phyloP scores from a whole-genome alignment of 2,329 filamentous ascomycete genomes.

The Tolypocladium sp. region DNA sequence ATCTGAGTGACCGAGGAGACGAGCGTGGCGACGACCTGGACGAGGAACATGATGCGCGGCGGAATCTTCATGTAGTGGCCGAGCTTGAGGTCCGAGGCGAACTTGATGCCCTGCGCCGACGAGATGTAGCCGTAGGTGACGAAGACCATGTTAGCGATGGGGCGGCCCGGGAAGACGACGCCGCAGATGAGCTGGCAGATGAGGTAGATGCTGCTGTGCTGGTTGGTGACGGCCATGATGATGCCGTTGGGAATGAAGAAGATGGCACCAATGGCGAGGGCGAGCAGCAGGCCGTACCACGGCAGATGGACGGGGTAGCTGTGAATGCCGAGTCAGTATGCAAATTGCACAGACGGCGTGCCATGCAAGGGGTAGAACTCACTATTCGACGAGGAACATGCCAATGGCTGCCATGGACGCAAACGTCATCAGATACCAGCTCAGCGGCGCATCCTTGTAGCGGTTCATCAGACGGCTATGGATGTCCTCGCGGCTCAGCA shows the following conservation, averaged over 20 bases:
- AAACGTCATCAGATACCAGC: constrained; percentile 73
- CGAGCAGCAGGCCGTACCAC: constrained; percentile 77
- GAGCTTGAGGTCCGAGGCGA: constrained; percentile 77
- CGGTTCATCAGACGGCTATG: constrained; percentile 76
- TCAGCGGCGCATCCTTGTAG: constrained; percentile 73
- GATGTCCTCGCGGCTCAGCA: constrained; percentile 67
- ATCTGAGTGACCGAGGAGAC: constrained; percentile 77
- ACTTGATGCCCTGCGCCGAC: constrained; percentile 82
- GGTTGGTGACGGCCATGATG: constrained; percentile 88
- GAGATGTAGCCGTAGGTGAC: constrained; percentile 88
- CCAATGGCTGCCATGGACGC: constrained; percentile 67
- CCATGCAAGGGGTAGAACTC: constrained; percentile 23
- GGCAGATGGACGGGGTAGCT: constrained; percentile 74
- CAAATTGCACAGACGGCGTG: neutral
- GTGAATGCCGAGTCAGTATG: neutral
- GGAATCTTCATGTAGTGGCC: constrained; percentile 86
- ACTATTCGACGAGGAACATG: constrained; percentile 81
- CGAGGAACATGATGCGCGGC: constrained; percentile 67
- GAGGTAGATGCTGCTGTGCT: constrained; percentile 78
- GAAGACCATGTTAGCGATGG: constrained; percentile 89
- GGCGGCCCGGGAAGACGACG: constrained; percentile 71
- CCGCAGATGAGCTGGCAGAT: constrained; percentile 82
- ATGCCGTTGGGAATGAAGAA: constrained; percentile 89
- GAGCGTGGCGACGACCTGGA: constrained; percentile 67
- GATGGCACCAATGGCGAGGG: constrained; percentile 66